Conservation (phyloP, 2,329 filamentous ascomycete species). For the Sclerotinia spermophila region DNA sequence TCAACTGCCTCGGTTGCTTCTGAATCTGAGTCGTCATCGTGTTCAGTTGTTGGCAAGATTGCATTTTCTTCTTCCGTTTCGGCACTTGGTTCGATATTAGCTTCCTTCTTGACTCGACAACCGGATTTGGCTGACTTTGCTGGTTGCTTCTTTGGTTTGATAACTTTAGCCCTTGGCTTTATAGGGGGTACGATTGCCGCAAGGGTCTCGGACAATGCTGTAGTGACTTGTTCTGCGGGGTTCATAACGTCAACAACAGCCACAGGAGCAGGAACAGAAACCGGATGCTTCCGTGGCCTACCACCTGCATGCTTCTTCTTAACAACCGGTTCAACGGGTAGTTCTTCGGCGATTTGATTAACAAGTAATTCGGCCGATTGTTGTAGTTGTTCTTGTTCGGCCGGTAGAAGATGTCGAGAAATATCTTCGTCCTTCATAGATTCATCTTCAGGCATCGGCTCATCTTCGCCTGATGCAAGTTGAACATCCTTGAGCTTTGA, state of each 20-base stretch:
- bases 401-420: conserved; percentile 25
- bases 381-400: conserved; percentile 30
- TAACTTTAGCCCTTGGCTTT: conserved; percentile 20
- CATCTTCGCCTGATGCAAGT: conserved; percentile 23
- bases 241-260: conserved; percentile 5
- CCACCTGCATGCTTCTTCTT: conserved; percentile 28
- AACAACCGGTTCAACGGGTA: conserved; percentile 13
- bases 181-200: conserved; percentile 5
- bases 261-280: conserved; percentile 12
- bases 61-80: conserved; percentile 24
- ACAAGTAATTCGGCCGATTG: conserved; percentile 30
- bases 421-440: conserved; percentile 14
- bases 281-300: conserved; percentile 23
- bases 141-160: conserved; percentile 22
- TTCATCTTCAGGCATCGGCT: conserved; percentile 14
- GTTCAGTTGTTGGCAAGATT: conserved; percentile 30
- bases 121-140: conserved; percentile 20
- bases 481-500: conserved; percentile 32
- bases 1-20: conserved; percentile 22
- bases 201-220: background rate
- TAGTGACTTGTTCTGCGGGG: conserved; percentile 6
- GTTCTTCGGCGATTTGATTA: conserved; percentile 23
- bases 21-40: conserved; percentile 25
- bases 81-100: conserved; percentile 13
- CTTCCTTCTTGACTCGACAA: conserved; percentile 23